Conservation (phyloP, 225 moss, liverwort and hornwort genomes). For the Sphagnum tenellum region DNA sequence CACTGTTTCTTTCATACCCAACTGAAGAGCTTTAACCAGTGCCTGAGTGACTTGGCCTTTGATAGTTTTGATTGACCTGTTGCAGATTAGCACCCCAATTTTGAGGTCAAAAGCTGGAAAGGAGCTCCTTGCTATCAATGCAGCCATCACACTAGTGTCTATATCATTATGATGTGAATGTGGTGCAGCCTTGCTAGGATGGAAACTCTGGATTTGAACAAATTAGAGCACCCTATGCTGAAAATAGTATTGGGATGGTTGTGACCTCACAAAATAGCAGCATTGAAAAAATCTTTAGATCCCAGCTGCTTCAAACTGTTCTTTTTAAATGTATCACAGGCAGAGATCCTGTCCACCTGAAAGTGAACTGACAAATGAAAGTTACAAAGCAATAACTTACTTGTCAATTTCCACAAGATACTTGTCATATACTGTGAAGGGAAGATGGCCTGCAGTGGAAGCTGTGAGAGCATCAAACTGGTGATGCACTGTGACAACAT, state of each 20-base stretch:
- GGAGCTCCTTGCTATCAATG: constrained; percentile 84
- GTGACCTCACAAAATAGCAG: too few species aligned
- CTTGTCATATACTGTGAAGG: constrained; percentile 81
- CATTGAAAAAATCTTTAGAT: too few species aligned
- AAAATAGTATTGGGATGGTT: neutral
- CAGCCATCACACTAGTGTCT: constrained; percentile 49
- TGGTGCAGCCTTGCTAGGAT: neutral
- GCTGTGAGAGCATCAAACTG: constrained; percentile 86
- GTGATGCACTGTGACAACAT: constrained; percentile 79
- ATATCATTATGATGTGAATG: neutral
- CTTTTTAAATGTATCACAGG: too few species aligned
- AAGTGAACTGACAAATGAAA: neutral
- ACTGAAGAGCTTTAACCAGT: constrained; percentile 58
- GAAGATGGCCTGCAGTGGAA: constrained; percentile 62
- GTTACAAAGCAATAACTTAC: constrained; percentile 18
- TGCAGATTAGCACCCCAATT: constrained; percentile 86
- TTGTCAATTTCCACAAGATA: constrained; percentile 81
- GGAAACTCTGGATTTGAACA: neutral
- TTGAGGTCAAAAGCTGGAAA: constrained; percentile 42
- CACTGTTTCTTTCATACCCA: constrained; percentile 69
- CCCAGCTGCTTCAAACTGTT: too few species aligned
- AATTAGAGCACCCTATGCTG: neutral
- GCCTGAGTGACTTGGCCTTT: constrained; percentile 58
- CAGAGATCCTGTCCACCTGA: too few species aligned
- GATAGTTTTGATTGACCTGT: constrained; percentile 83